Conservation (phyloP, 192 early-diverging fungal species). For the Coemansia sp. region DNA sequence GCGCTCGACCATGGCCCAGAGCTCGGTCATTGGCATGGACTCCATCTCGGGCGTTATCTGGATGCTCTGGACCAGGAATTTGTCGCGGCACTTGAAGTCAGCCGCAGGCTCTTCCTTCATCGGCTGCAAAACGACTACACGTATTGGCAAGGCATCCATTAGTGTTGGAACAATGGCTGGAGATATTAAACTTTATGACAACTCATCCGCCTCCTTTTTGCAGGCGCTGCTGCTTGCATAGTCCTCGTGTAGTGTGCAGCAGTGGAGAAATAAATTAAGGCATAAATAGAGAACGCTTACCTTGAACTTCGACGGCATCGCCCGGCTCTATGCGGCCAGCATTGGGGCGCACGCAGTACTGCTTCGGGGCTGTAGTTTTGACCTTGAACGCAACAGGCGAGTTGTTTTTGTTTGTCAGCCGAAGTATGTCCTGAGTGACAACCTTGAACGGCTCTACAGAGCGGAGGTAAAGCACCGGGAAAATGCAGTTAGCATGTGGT, state of each 20-base stretch:
- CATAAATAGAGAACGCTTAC: slow-evolving; percentile 36
- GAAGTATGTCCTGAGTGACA: slow-evolving; percentile 56
- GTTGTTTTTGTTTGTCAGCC: slow-evolving; percentile 63
- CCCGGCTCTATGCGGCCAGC: slow-evolving; percentile 74
- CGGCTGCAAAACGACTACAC: slow-evolving; percentile 83
- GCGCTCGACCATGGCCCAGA: slow-evolving; percentile 68
- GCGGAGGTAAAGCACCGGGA: background rate
- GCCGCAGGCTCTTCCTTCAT: slow-evolving; percentile 77
- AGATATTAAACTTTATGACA: too few relatives aligned
- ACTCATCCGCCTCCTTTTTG: too few relatives aligned
- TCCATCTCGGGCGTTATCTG: slow-evolving; percentile 69
- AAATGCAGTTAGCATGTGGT: background rate
- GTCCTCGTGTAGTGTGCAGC: background rate
- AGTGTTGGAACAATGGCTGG: too few relatives aligned
- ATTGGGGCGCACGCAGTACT: slow-evolving; percentile 95
- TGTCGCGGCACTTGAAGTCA: slow-evolving; percentile 90
- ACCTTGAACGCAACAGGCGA: slow-evolving; percentile 91
- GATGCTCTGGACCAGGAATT: slow-evolving; percentile 91
- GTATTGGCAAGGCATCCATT: too few relatives aligned
- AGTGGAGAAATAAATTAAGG: background rate
- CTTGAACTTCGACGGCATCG: slow-evolving; percentile 67
- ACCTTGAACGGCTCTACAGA: slow-evolving; percentile 62
- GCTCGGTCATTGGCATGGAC: slow-evolving; percentile 60
- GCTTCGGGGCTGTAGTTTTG: slow-evolving; percentile 97
- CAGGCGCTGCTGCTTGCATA: too few relatives aligned